Base-by-base conservation (phyloP, 2,329 filamentous ascomycete species). In the Epichloe sibirici region DNA sequence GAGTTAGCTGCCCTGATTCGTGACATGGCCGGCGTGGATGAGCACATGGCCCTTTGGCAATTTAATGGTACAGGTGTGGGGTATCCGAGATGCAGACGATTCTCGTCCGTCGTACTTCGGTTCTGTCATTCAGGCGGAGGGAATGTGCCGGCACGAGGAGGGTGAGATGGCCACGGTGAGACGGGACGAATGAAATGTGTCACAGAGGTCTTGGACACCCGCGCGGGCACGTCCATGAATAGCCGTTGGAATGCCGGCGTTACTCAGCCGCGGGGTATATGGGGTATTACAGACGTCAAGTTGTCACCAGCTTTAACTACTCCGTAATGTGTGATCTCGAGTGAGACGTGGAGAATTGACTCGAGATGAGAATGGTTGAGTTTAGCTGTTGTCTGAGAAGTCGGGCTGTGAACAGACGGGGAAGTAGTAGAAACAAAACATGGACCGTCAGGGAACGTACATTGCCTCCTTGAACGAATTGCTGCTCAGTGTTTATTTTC, bases 21-120 rank as follows among this genome's bases (percentile, higher is more conserved):
- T 88, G 58, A 90, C 66, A 63, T 90, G 86, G 6, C 86, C 86
- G 1, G 86, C 85, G 62, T 89, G 85, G 48, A 90, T 82, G 37
- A 90, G 72, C 8, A 90, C 78, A 63, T 90, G 85, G 42, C 86
- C 86, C 23, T 74, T 75, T 0, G 86, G 86, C 1, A 89, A 74
- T 59, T 79, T 83, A 58, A 78, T 72, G 2, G 74, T 74, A 58
- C 72, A 75, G 63, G 87, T 87, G 66, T 90, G 85, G 85, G 2
- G 85, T 90, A 67, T 90, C 86, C 4, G 86, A 86, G 52, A 90
- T 76, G 68, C 85, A 88, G 50, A 90, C 83, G 53, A 90, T 76
- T 55, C 85, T 77, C 5, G 84, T 82, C 56, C 76, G 70, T 50
- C 74, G 66, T 13, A 56, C 21, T 42, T 51, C 13, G 53, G 43